Conservation (phyloP, 1,284 basidiomycete genomes). For the Pseudozyma sp. region DNA sequence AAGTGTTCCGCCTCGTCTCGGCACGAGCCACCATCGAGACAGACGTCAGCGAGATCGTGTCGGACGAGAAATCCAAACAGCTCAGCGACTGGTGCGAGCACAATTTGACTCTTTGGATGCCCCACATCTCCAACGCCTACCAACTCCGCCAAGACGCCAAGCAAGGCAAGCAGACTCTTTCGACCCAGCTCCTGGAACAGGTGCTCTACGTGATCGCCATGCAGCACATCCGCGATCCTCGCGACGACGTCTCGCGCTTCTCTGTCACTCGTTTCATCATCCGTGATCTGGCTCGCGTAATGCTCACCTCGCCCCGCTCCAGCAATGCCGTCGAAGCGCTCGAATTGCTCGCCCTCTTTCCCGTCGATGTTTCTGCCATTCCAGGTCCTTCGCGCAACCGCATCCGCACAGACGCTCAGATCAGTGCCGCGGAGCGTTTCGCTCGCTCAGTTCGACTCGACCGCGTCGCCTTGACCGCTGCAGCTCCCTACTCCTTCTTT, state of each 20-base stretch:
- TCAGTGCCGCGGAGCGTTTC: constrained; percentile 30
- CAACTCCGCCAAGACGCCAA: constrained; percentile 35
- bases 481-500: constrained; percentile 38
- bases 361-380: constrained; percentile 42
- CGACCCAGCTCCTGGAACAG: constrained; percentile 41
- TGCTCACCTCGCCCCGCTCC: constrained; percentile 37
- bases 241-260: constrained; percentile 40
- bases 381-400: constrained; percentile 41
- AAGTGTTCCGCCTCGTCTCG: constrained; percentile 45
- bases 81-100: constrained; percentile 49
- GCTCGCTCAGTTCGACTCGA: constrained; percentile 42
- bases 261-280: constrained; percentile 34
- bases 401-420: constrained; percentile 36
- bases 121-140: constrained; percentile 37
- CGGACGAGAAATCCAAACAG: constrained; percentile 33
- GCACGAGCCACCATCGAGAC: constrained; percentile 41
- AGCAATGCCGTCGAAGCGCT: constrained; percentile 35
- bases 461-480: constrained; percentile 34
- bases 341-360: constrained; percentile 40
- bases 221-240: constrained; percentile 45
- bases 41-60: constrained; percentile 36
- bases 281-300: constrained; percentile 35
- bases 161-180: constrained; percentile 35
- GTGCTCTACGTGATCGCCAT: constrained; percentile 43
- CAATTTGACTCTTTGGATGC: constrained; percentile 40